A percentile compares a stretch with the other conserved stretches of the same genome.
phyloP scores from a whole-genome alignment of 2,329 filamentous ascomycete species.

The Podosphaera xanthii region DNA sequence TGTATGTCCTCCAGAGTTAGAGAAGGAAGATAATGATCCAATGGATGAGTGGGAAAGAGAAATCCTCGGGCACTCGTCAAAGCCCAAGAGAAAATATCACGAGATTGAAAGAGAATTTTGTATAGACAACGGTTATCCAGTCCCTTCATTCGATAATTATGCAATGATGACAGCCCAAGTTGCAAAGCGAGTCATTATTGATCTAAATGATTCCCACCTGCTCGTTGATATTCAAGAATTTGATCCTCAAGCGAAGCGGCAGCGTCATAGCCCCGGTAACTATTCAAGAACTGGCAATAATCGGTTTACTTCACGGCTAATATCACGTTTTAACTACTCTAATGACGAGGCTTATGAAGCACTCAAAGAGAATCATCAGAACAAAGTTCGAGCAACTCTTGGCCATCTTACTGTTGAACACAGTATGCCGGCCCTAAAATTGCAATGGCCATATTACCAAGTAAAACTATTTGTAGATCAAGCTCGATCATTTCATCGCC shows the following conservation, averaged over 20 bases:
- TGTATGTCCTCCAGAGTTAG: constrained; percentile 10
- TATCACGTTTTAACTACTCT: constrained; percentile 77
- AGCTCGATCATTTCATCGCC: constrained; percentile 66
- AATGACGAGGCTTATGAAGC: constrained; percentile 92
- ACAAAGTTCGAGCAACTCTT: constrained; percentile 81
- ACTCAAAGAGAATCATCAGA: constrained; percentile 89
- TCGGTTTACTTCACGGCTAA: constrained; percentile 48
- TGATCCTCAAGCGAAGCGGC: constrained; percentile 37
- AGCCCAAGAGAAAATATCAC: constrained; percentile 40
- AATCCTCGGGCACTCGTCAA: constrained; percentile 27
- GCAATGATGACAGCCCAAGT: constrained; percentile 48
- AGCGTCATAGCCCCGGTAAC: constrained; percentile 13
- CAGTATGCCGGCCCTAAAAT: constrained; percentile 68
- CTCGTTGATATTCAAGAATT: constrained; percentile 58
- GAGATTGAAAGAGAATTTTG: constrained; percentile 32
- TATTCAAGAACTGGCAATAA: constrained; percentile 44
- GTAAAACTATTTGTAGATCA: constrained; percentile 53
- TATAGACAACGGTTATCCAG: constrained; percentile 32
- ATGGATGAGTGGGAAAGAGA: constrained; percentile 42
- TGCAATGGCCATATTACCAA: constrained; percentile 92
- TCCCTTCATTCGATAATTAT: constrained; percentile 62
- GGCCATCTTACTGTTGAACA: constrained; percentile 88
- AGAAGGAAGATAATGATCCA: constrained; percentile 20
- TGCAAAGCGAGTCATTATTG: constrained; percentile 58
- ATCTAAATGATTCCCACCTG: constrained; percentile 71